Percentiles rank a stretch among this genome's conserved stretches.
Evolutionary conservation across 2,329 filamentous ascomycete genomes (phyloP).

Genomic region (Microsporum canis): DNA sequence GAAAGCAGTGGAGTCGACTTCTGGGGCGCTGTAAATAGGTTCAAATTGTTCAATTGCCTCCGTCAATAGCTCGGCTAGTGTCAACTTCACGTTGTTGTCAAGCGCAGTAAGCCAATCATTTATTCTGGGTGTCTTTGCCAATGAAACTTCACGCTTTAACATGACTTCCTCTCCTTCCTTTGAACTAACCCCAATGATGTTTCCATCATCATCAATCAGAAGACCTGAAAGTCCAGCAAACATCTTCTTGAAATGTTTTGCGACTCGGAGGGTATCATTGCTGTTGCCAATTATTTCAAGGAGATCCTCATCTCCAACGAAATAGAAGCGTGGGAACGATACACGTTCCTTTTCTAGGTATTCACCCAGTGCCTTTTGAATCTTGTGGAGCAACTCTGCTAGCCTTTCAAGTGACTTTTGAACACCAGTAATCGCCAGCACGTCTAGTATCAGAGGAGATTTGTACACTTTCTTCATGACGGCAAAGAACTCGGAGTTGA

Average conservation of each 20-base stretch:
- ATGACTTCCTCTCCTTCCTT: constrained; percentile 86
- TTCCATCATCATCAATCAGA: constrained; percentile 77
- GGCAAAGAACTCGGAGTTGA: constrained; percentile 97
- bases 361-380: constrained; percentile 95
- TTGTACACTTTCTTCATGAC: constrained; percentile 99
- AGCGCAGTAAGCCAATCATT: constrained; percentile 97
- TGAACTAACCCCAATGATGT: constrained; percentile 85
- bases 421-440: constrained; percentile 87
- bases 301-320: constrained; percentile 95
- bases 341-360: constrained; percentile 97
- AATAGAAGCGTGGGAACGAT: constrained; percentile 97
- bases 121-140: constrained; percentile 89
- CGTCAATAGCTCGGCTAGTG: constrained; percentile 76
- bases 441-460: constrained; percentile 87
- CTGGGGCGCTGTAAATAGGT: constrained; percentile 60
- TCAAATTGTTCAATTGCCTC: constrained; percentile 78
- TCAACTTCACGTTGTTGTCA: constrained; percentile 86
- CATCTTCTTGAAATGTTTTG: constrained; percentile 99
- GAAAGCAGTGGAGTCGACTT: constrained; percentile 59
- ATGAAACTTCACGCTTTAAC: constrained; percentile 80
- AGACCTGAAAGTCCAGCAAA: constrained; percentile 91
- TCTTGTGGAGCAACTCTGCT: constrained; percentile 96
- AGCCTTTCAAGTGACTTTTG: constrained; percentile 92
- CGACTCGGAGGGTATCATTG: constrained; percentile 89
- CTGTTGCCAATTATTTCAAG: constrained; percentile 99